Percentiles rank a stretch among this genome's conserved stretches.
Conservation (phyloP, 495 filamentous ascomycete species). For the Collariella sp. region DNA sequence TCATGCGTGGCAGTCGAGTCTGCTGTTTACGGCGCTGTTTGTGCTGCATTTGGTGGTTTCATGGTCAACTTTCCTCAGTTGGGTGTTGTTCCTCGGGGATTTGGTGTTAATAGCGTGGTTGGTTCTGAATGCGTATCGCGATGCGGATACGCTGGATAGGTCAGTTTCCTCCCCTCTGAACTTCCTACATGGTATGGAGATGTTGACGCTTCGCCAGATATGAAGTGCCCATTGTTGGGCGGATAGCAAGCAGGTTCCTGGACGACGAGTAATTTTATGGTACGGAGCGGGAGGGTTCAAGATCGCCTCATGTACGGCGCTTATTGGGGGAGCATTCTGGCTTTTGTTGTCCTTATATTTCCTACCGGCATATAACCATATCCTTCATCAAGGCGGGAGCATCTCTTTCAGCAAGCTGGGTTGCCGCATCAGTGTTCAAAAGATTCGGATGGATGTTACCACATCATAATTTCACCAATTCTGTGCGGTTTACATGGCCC, state of each 20-base stretch:
- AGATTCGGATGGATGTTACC: too few species aligned
- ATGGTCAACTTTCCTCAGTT: conserved; percentile 76
- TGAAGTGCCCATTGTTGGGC: conserved; percentile 82
- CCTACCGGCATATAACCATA: too few species aligned
- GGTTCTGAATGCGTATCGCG: conserved; percentile 68
- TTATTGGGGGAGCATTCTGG: not conserved
- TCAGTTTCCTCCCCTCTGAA: conserved; percentile 22
- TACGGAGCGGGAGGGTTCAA: not conserved
- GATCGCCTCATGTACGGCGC: not conserved
- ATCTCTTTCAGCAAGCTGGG: too few species aligned
- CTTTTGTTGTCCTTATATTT: not conserved
- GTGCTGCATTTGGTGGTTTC: conserved; percentile 77
- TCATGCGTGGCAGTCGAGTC: conserved; percentile 89
- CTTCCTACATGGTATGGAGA: not conserved
- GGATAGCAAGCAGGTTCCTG: conserved; percentile 78
- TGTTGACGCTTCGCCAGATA: conserved; percentile 37
- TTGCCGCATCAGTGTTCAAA: too few species aligned
- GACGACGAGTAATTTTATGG: conserved; percentile 64
- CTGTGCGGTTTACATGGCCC: too few species aligned
- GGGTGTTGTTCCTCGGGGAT: conserved; percentile 71
- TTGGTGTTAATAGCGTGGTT: conserved; percentile 68
- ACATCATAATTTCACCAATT: too few species aligned
- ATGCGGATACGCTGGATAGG: conserved; percentile 87
- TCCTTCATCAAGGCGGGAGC: too few species aligned
- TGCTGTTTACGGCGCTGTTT: conserved; percentile 80